These are phyloP conservation scores for Fusarium agapanthi DNA, from an alignment of 2,329 filamentous ascomycete genomes.

Conservation along the genomic window DNA sequence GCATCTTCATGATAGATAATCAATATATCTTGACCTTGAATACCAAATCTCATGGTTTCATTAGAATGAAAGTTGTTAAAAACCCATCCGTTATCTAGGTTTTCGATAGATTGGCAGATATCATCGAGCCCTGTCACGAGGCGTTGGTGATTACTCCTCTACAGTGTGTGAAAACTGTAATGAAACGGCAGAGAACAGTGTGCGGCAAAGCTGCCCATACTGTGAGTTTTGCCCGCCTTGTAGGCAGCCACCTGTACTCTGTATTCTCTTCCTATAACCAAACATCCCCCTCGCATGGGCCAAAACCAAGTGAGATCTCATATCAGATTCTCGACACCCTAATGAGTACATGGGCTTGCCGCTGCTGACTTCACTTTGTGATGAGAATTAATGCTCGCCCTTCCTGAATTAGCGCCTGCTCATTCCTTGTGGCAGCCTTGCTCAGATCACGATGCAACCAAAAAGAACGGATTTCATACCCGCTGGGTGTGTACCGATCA, in stretches of 20 bases:
- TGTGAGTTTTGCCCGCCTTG: neutral
- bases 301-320: neutral
- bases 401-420: neutral
- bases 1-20: neutral
- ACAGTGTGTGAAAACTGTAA: neutral
- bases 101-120: neutral
- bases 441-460: slow-evolving; percentile 24
- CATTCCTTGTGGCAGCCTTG: neutral
- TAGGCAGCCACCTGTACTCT: neutral
- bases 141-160: neutral
- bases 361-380: neutral
- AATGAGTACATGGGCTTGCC: neutral
- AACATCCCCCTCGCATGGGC: neutral
- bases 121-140: neutral
- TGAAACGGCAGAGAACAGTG: neutral
- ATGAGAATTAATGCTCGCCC: neutral
- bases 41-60: too few relatives aligned
- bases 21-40: neutral
- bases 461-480: slow-evolving; percentile 49
- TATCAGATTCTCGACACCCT: neutral
- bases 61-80: neutral
- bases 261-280: neutral
- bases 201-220: neutral
- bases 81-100: neutral
- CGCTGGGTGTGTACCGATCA: slow-evolving; percentile 50